Evolutionary conservation across 257 asterid species (phyloP), one percentile per base, ranked within the genome.

Genomic region (Jacaranda copaia): DNA sequence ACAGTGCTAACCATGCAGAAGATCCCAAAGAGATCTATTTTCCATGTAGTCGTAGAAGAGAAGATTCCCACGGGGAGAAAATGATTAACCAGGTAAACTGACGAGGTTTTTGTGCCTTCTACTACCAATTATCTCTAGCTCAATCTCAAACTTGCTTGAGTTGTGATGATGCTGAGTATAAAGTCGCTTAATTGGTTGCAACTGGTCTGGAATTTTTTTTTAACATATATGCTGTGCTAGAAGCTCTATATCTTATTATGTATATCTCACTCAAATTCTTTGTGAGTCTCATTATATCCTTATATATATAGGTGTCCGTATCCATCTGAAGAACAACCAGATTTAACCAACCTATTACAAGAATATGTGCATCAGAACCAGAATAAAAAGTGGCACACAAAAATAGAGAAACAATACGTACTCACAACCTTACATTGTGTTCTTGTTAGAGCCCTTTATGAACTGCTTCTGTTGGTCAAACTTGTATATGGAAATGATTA

Each of bases 1-100:
- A 36, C 60, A 19, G 6, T 11, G 78, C 92, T 69, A 16, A 91
- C 99, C 97, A 79, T 93, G 99, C 78, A 96, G 97, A 74, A 93
- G 99, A 85, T 93, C 98, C 99, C 98, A 96, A 32, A 96, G 97
- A 15, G 99, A 96, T 8, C 99, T 98, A 82, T 96, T 96, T 64
- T 88, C 95, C 99, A 96, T 96, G 88, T 89, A 93, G 70, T 96
- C 99, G 12, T 91, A 96, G 83, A 92, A 96, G 84, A 96, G 98
- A 73, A 96, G 98, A 63, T 93, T 89, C 5, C 95, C 98, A 49
- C 72, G 87, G 6, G 97, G 96, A 38, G 96, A 90, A 61, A 91
- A 84, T 32, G 93, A 88, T 83, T 93, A 96, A 11, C 99, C 99
- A 68, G 91, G 97, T 89, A 96, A 87, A 88, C 91, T 89, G 53